A percentile compares a stretch with the other conserved stretches of the same genome.
Conservation (phyloP, 331 rosid species). For the Acacia concinna region DNA sequence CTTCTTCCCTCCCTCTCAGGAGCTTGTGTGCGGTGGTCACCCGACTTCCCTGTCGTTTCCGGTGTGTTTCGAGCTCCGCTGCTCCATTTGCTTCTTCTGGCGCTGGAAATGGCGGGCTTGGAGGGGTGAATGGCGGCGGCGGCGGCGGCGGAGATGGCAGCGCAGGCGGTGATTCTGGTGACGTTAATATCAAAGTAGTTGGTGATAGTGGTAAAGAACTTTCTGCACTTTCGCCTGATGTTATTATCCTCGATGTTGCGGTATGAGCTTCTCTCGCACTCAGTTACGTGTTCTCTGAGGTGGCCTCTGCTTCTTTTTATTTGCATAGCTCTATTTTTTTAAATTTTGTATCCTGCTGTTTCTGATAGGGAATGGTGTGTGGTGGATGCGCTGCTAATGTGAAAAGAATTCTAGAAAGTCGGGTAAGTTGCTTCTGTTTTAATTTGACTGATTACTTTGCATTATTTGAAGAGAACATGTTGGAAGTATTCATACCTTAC, state of each 20-base stretch:
- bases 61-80: conserved; percentile 45
- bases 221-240: conserved; percentile 40
- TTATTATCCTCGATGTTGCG: conserved; percentile 72
- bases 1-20: conserved; percentile 32
- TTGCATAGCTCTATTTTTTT: too few species aligned
- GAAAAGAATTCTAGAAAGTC: conserved; percentile 76
- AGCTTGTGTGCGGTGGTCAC: conserved; percentile 26
- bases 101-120: conserved; percentile 46
- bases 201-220: conserved; percentile 43
- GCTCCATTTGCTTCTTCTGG: conserved; percentile 47
- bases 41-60: conserved; percentile 34
- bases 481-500: neutral
- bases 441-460: neutral
- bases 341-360: neutral
- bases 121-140: conserved; percentile 2
- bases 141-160: conserved; percentile 40
- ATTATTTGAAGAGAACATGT: neutral
- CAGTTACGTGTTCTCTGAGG: neutral
- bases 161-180: conserved; percentile 42
- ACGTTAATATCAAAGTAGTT: conserved; percentile 37
- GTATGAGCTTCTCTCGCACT: conserved; percentile 39
- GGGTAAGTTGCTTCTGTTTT: conserved; percentile 46
- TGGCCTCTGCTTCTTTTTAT: neutral
- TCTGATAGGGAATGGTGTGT: conserved; percentile 81
- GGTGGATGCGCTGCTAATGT: conserved; percentile 95